phyloP scores from a whole-genome alignment of 78 protist genomes.

The Dictyostelium capitatum region DNA sequence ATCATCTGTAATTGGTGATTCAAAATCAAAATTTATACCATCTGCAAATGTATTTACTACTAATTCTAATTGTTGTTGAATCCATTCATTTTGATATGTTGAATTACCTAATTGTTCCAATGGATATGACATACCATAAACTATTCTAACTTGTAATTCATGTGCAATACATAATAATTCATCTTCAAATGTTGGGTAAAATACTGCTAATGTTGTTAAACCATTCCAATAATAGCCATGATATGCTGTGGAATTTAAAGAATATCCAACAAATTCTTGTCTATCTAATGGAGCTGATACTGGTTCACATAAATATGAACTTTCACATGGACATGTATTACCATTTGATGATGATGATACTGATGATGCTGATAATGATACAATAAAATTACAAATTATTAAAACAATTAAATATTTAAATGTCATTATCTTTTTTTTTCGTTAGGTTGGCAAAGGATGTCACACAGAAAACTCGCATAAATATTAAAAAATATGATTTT shows the following conservation, averaged over 20 bases:
- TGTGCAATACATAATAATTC: constrained; percentile 69
- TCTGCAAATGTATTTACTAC: constrained; percentile 53
- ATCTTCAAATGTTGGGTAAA: neutral
- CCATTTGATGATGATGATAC: neutral
- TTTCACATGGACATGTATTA: neutral
- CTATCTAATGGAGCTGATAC: neutral
- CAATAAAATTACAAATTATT: no score
- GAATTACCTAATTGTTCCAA: constrained; percentile 33
- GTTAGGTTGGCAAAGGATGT: no score
- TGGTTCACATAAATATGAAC: constrained; percentile 39
- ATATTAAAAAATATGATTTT: no score
- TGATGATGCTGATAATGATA: neutral
- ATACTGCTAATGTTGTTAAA: constrained; percentile 42
- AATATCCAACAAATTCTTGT: constrained; percentile 56
- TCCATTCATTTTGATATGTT: constrained; percentile 50
- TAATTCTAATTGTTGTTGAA: constrained; percentile 30
- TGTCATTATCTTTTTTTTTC: no score
- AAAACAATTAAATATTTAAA: no score
- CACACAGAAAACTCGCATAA: no score
- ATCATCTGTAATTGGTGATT: constrained; percentile 25
- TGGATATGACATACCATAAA: constrained; percentile 35
- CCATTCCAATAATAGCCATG: constrained; percentile 17
- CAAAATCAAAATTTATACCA: constrained; percentile 82
- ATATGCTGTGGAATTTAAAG: neutral
- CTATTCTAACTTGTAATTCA: constrained; percentile 26